A percentile compares a stretch with the other conserved stretches of the same genome.
phyloP scores from a whole-genome alignment of 768 basidiomycete species.

The Cystobasidium onofrii region DNA sequence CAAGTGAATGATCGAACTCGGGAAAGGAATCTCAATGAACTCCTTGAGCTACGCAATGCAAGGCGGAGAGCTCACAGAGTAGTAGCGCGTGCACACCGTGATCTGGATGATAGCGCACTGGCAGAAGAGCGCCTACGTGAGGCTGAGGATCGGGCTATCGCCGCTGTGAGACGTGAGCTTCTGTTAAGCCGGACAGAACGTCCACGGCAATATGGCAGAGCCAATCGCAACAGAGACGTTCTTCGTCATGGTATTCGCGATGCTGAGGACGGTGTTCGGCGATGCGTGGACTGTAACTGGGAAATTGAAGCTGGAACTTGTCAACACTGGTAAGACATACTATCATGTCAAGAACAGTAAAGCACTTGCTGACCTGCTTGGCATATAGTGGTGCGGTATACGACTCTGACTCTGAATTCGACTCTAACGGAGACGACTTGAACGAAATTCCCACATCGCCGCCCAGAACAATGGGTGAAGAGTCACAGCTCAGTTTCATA shows the following conservation, averaged over 20 bases:
- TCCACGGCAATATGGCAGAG: background rate
- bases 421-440: conserved; percentile 6
- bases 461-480: background rate
- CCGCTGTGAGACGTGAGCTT: background rate
- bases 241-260: conserved; percentile 16
- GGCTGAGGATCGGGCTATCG: conserved; percentile 1
- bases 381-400: conserved; percentile 10
- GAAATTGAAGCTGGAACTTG: conserved; percentile 33
- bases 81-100: background rate
- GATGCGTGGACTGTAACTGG: conserved; percentile 33
- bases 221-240: background rate
- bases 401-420: conserved; percentile 29
- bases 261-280: conserved; percentile 26
- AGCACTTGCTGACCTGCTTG: background rate
- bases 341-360: background rate
- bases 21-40: background rate
- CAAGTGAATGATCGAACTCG: background rate
- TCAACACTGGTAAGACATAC: conserved; percentile 25
- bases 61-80: background rate
- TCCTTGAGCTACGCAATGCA: background rate
- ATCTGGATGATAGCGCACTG: background rate
- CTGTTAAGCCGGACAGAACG: background rate
- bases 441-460: background rate
- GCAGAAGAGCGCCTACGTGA: background rate
- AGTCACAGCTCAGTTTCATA: background rate